Evolutionary conservation across 2,329 filamentous ascomycete species (phyloP).

Genomic region (Sarocladium brachiariae): DNA sequence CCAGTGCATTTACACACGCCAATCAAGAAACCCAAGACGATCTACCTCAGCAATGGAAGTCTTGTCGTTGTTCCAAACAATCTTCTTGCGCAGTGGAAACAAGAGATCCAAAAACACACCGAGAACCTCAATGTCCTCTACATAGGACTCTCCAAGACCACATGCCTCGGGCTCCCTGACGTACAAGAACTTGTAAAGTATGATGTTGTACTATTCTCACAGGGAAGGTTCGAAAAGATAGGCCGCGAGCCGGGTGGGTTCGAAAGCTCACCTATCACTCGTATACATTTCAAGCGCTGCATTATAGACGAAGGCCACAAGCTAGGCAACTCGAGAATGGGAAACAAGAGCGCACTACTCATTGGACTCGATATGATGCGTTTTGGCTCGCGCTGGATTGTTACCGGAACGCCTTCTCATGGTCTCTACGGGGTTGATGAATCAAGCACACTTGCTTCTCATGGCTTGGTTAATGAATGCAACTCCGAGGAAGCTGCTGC

Average conservation of each 20-base stretch:
- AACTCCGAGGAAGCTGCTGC: neutral
- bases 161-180: constrained; percentile 47
- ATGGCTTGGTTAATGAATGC: no score
- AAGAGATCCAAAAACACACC: constrained; percentile 75
- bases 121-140: constrained; percentile 57
- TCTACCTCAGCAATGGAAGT: constrained; percentile 62
- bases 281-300: constrained; percentile 77
- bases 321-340: constrained; percentile 58
- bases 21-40: constrained; percentile 32
- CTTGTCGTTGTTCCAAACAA: constrained; percentile 79
- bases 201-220: constrained; percentile 75
- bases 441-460: neutral
- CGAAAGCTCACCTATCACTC: constrained; percentile 53
- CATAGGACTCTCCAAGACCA: constrained; percentile 35
- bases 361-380: constrained; percentile 45
- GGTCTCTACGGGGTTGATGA: constrained; percentile 64
- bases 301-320: constrained; percentile 91
- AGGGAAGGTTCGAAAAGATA: constrained; percentile 62
- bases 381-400: constrained; percentile 74
- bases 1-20: neutral
- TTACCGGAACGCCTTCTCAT: constrained; percentile 83
- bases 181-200: constrained; percentile 53
- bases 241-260: constrained; percentile 24
- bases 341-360: constrained; percentile 49
- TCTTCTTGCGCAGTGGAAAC: constrained; percentile 74